Percentiles rank a stretch among this genome's conserved stretches.
Evolutionary conservation across 768 basidiomycete genomes (phyloP).

Genomic region (Phallus indusiatus): DNA sequence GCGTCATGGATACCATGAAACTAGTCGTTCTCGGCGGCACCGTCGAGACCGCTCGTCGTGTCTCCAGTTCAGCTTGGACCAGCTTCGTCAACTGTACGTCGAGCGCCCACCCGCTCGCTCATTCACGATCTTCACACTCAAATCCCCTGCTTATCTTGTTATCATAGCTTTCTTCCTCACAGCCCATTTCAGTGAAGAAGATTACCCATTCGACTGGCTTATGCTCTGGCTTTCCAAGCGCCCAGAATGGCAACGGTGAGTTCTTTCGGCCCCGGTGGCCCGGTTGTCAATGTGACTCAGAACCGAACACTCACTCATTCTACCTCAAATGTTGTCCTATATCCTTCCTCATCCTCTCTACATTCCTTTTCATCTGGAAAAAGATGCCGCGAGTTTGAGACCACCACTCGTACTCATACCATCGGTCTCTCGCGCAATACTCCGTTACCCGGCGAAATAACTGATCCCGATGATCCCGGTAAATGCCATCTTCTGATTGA

Average conservation of each 20-base stretch:
- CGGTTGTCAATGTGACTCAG: background rate
- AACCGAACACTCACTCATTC: background rate
- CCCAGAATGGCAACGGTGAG: conserved; percentile 69
- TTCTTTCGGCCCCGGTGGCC: background rate
- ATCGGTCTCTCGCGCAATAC: conserved; percentile 21
- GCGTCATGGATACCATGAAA: conserved; percentile 82
- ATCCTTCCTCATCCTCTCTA: background rate
- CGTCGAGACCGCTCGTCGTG: conserved; percentile 75
- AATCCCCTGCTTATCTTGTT: conserved; percentile 4
- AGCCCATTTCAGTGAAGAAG: conserved; percentile 84
- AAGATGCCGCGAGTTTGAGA: conserved; percentile 74
- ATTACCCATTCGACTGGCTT: conserved; percentile 85
- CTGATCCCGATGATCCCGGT: conserved; percentile 11
- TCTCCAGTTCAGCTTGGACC: conserved; percentile 76
- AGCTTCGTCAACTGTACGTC: conserved; percentile 75
- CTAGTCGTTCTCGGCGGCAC: conserved; percentile 84
- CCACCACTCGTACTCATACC: conserved; percentile 65
- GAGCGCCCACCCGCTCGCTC: conserved; percentile 4
- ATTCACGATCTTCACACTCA: conserved; percentile 15
- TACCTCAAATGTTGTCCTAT: background rate
- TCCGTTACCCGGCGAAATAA: conserved; percentile 3
- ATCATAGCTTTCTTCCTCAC: conserved; percentile 72
- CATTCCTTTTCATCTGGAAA: background rate
- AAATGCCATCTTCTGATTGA: background rate
- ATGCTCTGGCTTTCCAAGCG: conserved; percentile 84